Base-by-base conservation (phyloP, 352 stramenopile species). In the Phytophthora aleatoria region DNA sequence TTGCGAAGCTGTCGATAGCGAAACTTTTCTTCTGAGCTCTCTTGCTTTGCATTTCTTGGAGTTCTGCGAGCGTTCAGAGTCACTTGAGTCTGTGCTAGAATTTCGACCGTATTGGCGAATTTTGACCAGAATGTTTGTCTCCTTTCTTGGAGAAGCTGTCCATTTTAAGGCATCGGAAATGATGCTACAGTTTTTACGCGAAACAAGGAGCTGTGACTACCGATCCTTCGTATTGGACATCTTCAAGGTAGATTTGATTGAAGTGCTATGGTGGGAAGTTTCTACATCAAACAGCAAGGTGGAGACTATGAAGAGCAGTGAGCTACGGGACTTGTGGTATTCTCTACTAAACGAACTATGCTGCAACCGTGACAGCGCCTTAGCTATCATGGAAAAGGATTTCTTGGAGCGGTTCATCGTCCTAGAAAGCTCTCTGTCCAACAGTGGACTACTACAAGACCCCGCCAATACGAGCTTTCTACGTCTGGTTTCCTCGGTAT, bases 331-430 rank as follows among this genome's bases (percentile, higher is more conserved):
- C 0, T 20, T 71, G 38, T 71, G 63, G 63, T 71, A 57, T 41
- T 61, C 43, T 2, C 35, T 67, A 24, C 50, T 67, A 8, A 31
- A 33, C 24, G 43, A 71, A 31, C 16, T 71, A 3, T 71, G 63
- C 36, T 48, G 24, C 15, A 49, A n/a, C 42, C 41, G 50, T 3
- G 33, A 39, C 5, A 39, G 33, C 35, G 63, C 50, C 8, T 13
- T 67, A 56, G 33, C 12, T 26, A 67, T 67, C 9, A 63, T 71
- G 57, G 31, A 60, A 15, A 43, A 30, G 2, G 28, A 20, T 1
- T 71, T 71, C 24, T 15, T 71, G 24, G 43, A 67, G 12, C 16
- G 57, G 5, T 71, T 67, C 4, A 49, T 67, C 16, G 12, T 28
- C 7, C 24, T 47, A 0, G 48, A 67, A 13, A 12, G 42, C 26